These are phyloP conservation scores for Euptelea pleiosperma DNA, from an alignment of 164 flowering plant species.

Conservation along the genomic window DNA sequence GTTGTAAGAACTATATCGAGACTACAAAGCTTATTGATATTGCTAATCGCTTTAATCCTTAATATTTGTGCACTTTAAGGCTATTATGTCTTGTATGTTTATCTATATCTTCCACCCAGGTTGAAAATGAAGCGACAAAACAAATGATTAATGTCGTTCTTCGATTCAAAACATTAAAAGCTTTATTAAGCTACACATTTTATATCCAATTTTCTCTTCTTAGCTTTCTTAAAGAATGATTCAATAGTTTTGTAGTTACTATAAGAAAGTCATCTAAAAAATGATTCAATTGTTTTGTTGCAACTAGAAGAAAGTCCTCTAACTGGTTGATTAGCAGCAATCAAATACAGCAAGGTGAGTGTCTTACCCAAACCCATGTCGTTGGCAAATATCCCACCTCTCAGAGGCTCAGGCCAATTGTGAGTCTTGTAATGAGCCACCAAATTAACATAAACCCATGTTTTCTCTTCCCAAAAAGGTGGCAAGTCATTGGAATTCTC, in stretches of 20 bases:
- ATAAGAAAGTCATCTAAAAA: slow-evolving; percentile 23
- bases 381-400: slow-evolving; percentile 91
- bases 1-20: slow-evolving; percentile 84
- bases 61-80: slow-evolving; percentile 67
- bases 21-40: slow-evolving; percentile 51
- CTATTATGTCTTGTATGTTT: slow-evolving; percentile 66
- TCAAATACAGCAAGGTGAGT: slow-evolving; percentile 72
- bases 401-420: slow-evolving; percentile 62
- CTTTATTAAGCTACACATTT: no score
- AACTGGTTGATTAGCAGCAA: slow-evolving; percentile 57
- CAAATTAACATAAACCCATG: slow-evolving; percentile 57
- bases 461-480: slow-evolving; percentile 84
- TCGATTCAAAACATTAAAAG: slow-evolving; percentile 6
- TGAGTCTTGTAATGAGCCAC: slow-evolving; percentile 55
- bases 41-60: slow-evolving; percentile 66
- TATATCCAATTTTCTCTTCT: slow-evolving; percentile 28
- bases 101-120: slow-evolving; percentile 67
- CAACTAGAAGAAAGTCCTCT: slow-evolving; percentile 8
- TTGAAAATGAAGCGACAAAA: slow-evolving; percentile 70
- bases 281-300: no score
- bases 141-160: slow-evolving; percentile 74
- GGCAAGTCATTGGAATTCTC: slow-evolving; percentile 76
- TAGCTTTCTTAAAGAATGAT: slow-evolving; percentile 38
- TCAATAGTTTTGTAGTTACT: no score
- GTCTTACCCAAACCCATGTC: slow-evolving; percentile 99